Base-by-base conservation (phyloP, 352 stramenopile species). In the Globisporangium canariense region DNA sequence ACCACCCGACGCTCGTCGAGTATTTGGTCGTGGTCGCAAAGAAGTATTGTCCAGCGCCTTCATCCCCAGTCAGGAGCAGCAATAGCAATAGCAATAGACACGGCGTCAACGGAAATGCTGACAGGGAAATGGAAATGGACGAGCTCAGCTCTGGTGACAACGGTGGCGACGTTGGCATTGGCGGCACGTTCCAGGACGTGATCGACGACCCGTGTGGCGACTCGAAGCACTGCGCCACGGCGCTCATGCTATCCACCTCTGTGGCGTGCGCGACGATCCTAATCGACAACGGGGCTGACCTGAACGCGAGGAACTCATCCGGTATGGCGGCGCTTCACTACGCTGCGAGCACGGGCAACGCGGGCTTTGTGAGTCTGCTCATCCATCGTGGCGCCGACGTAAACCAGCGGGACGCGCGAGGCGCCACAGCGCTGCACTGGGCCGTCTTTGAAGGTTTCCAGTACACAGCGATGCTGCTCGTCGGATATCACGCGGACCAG, bases 361-460 rank as follows among this genome's bases (percentile, higher is more conserved):
- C 86, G 20, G 83, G 72, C 13, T 79, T 91, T 30, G 74, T 93
- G 63, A 91, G 79, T 65, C 47, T 94, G 43, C 59, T 92, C 49
- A 70, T 94, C 38, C 71, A 67, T 13, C 70, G 75, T 34, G 86
- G 81, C 25, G 81, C 81, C 0, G 75, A 91, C 60, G 78, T 90
- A n/a, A 89, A 93, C 68, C 73, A 84, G 62, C 77, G 73, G 2
- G 86, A 94, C 50, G 76, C 67, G 36, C 77, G 86, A 22, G 86
- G 86, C 1, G 86, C 86, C 4, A 94, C 86, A 0, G 75, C 86
- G 22, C 66, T 94, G 30, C 86, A 94, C 54, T 94, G 86, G 86
- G 82, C 83, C 8, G 86, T 94, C 8, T 94, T 92, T 56, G 86
- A 94, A 66, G 86, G 86, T 2, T 94, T 90, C 64, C 86, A 93